A percentile compares a stretch with the other conserved stretches of the same genome.
These are phyloP conservation scores for Pouteria campechiana DNA, from an alignment of 179 eudicot species.

Conservation along the genomic window DNA sequence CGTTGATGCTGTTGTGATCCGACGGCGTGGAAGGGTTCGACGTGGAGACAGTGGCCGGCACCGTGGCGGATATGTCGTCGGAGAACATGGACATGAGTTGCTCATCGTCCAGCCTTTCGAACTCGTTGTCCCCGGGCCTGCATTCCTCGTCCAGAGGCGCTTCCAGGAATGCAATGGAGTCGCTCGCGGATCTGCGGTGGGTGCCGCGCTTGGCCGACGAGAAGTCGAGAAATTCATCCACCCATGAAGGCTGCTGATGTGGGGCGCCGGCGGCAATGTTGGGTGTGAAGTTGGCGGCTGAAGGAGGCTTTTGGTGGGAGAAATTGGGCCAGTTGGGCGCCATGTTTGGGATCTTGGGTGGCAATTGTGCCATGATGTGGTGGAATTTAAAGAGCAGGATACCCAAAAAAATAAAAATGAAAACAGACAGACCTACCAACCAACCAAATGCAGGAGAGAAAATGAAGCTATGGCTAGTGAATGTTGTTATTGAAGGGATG, in stretches of 20 bases:
- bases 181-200: slow-evolving; percentile 61
- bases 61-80: slow-evolving; percentile 22
- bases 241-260: slow-evolving; percentile 33
- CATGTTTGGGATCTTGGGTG: slow-evolving; percentile 34
- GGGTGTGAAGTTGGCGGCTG: slow-evolving; percentile 9
- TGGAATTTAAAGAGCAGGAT: too few species aligned
- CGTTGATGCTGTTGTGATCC: slow-evolving; percentile 55
- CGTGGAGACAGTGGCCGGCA: slow-evolving; percentile 19
- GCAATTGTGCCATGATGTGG: slow-evolving; percentile 39
- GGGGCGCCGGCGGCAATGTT: slow-evolving; percentile 1
- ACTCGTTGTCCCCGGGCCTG: slow-evolving; percentile 10
- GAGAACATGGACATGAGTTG: slow-evolving; percentile 82
- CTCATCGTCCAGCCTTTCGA: slow-evolving; percentile 68
- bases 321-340: slow-evolving; percentile 19
- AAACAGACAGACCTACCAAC: background rate
- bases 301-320: slow-evolving; percentile 16
- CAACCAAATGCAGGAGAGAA: background rate
- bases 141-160: slow-evolving; percentile 18
- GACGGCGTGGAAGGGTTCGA: slow-evolving; percentile 67
- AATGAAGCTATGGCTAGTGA: too few species aligned
- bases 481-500: too few species aligned
- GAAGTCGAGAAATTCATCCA: slow-evolving; percentile 73
- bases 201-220: slow-evolving; percentile 51
- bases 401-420: too few species aligned
- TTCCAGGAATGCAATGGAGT: slow-evolving; percentile 58